A percentile compares a stretch with the other conserved stretches of the same genome.
phyloP scores from a whole-genome alignment of 305 asterid genomes.

The Striga hermonthica region DNA sequence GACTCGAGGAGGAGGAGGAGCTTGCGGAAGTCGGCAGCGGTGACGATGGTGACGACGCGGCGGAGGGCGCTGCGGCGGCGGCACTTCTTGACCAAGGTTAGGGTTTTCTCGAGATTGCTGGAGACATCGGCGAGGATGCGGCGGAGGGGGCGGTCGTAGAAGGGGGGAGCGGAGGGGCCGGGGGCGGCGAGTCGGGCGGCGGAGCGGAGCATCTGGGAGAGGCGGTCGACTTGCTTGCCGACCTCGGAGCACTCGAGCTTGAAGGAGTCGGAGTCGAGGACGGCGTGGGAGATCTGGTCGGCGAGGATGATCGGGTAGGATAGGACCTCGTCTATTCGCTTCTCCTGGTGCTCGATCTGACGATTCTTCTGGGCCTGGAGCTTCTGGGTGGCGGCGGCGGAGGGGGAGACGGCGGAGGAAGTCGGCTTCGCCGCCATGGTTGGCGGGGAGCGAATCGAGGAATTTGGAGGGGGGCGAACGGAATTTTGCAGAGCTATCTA shows the following conservation, averaged over 20 bases:
- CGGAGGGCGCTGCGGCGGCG: constrained; percentile 57
- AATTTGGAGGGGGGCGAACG: constrained; percentile 6
- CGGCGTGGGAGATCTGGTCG: constrained; percentile 46
- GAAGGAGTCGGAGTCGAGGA: constrained; percentile 48
- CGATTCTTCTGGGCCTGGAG: constrained; percentile 36
- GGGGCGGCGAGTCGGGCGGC: constrained; percentile 53
- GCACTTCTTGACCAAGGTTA: constrained; percentile 63
- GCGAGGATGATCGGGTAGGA: constrained; percentile 53
- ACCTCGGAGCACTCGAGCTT: constrained; percentile 60
- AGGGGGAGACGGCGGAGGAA: constrained; percentile 27
- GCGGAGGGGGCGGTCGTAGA: constrained; percentile 78
- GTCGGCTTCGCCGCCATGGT: constrained; percentile 44
- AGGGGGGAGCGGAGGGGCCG: constrained; percentile 37
- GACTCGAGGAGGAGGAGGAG: constrained; percentile 47
- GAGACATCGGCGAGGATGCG: constrained; percentile 55
- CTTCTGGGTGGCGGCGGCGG: constrained; percentile 32
- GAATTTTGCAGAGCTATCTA: background rate
- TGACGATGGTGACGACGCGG: constrained; percentile 59
- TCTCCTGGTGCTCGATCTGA: constrained; percentile 40
- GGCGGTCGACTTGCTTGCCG: constrained; percentile 50
- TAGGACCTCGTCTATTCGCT: constrained; percentile 50
- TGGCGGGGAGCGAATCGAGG: constrained; percentile 16
- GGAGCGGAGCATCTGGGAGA: constrained; percentile 62
- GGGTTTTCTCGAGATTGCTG: constrained; percentile 48
- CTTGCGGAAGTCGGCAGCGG: constrained; percentile 69